A percentile compares a stretch with the other conserved stretches of the same genome.
Evolutionary conservation across 495 filamentous ascomycete species (phyloP).

Genomic region (Diplogelasinospora grovesii): DNA sequence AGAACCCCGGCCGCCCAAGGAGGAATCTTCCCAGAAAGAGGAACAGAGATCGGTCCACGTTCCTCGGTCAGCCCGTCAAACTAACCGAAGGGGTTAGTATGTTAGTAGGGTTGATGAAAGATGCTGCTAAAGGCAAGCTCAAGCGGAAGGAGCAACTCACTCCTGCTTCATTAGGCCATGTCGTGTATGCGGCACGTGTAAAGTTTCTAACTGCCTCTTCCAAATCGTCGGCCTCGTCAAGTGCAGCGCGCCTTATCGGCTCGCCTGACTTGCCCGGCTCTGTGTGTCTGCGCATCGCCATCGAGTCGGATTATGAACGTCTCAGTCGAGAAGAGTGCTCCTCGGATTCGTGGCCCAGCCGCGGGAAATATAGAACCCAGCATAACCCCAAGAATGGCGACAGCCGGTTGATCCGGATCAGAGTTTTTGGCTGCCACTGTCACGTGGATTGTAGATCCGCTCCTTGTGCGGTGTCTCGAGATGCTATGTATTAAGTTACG

Average conservation of each 20-base stretch:
- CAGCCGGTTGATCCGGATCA: too few species aligned
- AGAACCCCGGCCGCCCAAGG: constrained; percentile 50
- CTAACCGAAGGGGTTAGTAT: constrained; percentile 16
- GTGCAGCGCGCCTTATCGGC: constrained; percentile 1
- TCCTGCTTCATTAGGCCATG: constrained; percentile 42
- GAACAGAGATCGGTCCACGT: constrained; percentile 35
- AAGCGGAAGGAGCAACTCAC: constrained; percentile 19
- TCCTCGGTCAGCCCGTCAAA: constrained; percentile 42
- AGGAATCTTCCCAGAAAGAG: constrained; percentile 36
- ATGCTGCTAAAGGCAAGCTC: too few species aligned
- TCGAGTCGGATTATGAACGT: neutral
- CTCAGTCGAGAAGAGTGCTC: constrained; percentile 1
- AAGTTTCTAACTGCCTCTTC: constrained; percentile 5
- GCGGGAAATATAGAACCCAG: too few species aligned
- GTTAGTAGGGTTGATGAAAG: constrained; percentile 4
- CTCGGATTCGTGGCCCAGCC: too few species aligned
- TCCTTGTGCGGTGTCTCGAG: too few species aligned
- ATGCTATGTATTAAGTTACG: too few species aligned
- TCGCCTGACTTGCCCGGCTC: too few species aligned
- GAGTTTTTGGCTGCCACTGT: too few species aligned
- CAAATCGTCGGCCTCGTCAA: constrained; percentile 10
- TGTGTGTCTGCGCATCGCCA: too few species aligned
- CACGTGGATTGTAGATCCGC: too few species aligned
- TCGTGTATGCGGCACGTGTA: constrained; percentile 9
- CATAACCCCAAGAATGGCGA: too few species aligned